phyloP scores from a whole-genome alignment of 2,329 filamentous ascomycete genomes.

The Davidsoniella eucalypti region DNA sequence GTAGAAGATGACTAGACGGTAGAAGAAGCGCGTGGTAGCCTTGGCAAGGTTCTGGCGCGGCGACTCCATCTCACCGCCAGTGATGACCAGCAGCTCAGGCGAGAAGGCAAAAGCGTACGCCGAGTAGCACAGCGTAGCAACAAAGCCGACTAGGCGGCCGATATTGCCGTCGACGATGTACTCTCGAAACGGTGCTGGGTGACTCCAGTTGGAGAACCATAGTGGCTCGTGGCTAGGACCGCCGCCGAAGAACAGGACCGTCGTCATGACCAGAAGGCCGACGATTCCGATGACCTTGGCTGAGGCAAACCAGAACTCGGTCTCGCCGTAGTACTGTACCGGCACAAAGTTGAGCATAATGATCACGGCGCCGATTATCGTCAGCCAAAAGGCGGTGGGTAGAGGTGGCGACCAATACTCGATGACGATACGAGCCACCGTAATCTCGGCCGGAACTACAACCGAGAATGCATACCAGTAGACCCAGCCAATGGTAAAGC shows the following conservation, averaged over 20 bases:
- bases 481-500: constrained; percentile 26
- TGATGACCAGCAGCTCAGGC: constrained; percentile 22
- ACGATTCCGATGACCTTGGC: constrained; percentile 35
- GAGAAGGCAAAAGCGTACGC: constrained; percentile 18
- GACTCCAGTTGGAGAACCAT: constrained; percentile 26
- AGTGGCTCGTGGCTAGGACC: constrained; percentile 27
- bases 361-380: constrained; percentile 14
- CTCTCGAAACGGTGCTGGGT: constrained; percentile 19
- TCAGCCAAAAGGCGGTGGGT: constrained; percentile 14
- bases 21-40: constrained; percentile 21
- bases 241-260: constrained; percentile 32
- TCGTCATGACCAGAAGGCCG: constrained; percentile 31
- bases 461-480: constrained; percentile 24
- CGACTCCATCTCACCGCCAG: constrained; percentile 22
- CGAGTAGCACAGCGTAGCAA: constrained; percentile 16
- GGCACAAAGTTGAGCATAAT: constrained; percentile 7
- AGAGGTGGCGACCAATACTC: constrained; percentile 15
- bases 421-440: constrained; percentile 14
- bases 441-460: constrained; percentile 14
- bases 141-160: constrained; percentile 43
- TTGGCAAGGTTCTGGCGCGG: constrained; percentile 22
- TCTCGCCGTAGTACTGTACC: constrained; percentile 12
- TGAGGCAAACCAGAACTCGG: constrained; percentile 33
- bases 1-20: constrained; percentile 23
- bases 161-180: constrained; percentile 25